phyloP scores from a whole-genome alignment of 2,329 filamentous ascomycete species.

The Hypoxylon sp. region DNA sequence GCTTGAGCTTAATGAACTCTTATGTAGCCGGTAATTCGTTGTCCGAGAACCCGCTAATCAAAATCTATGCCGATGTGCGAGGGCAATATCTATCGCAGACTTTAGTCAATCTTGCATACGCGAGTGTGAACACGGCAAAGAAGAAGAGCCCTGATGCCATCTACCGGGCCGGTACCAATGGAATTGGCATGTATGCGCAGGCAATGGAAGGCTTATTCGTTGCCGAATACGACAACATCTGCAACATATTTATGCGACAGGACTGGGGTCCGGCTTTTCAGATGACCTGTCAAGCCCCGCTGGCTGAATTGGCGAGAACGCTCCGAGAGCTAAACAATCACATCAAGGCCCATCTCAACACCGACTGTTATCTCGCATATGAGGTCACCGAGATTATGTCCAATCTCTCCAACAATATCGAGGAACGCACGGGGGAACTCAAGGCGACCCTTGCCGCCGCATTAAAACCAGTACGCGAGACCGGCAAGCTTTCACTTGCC shows the following conservation, averaged over 20 bases:
- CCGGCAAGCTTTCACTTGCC: conserved; percentile 86
- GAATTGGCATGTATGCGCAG: conserved; percentile 89
- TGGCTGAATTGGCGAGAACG: conserved; percentile 88
- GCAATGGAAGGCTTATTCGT: conserved; percentile 89
- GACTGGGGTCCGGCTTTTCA: conserved; percentile 87
- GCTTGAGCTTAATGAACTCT: conserved; percentile 82
- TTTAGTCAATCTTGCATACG: conserved; percentile 87
- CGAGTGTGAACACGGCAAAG: conserved; percentile 86
- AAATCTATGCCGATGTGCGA: conserved; percentile 87
- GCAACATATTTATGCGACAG: conserved; percentile 85
- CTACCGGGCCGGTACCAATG: conserved; percentile 90
- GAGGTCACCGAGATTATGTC: conserved; percentile 95
- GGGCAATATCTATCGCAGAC: conserved; percentile 88
- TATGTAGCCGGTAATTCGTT: conserved; percentile 76
- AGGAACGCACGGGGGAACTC: conserved; percentile 86
- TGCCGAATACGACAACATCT: conserved; percentile 92
- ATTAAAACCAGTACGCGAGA: conserved; percentile 90
- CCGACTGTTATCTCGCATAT: conserved; percentile 95
- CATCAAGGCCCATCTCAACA: conserved; percentile 86
- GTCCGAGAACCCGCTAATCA: conserved; percentile 79
- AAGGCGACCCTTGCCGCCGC: conserved; percentile 87
- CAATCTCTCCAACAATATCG: conserved; percentile 81
- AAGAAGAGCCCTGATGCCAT: conserved; percentile 85
- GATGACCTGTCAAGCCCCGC: conserved; percentile 80
- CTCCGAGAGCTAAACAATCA: conserved; percentile 90